Percentiles rank a stretch among this genome's conserved stretches.
Evolutionary conservation across 768 basidiomycete species (phyloP).

Genomic region (Kwoniella heveanensis): DNA sequence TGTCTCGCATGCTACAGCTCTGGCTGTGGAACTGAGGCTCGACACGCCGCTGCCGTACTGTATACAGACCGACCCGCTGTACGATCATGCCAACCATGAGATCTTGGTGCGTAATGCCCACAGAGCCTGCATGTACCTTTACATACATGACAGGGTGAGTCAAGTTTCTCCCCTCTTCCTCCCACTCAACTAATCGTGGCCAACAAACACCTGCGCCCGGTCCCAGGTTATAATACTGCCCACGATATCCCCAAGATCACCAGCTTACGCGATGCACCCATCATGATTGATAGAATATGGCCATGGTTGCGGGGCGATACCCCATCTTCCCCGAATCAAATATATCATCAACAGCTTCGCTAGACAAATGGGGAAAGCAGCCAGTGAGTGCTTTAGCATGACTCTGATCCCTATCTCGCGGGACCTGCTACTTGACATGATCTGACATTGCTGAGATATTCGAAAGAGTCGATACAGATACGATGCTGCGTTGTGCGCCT

Average conservation of each 20-base stretch:
- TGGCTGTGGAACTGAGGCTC: conserved; percentile 18
- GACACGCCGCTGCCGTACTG: conserved; percentile 22
- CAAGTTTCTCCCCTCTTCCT: neutral
- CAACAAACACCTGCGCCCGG: too few relatives aligned
- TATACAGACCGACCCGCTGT: conserved; percentile 18
- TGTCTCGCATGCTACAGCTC: conserved; percentile 23
- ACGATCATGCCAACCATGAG: conserved; percentile 7
- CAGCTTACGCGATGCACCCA: too few relatives aligned
- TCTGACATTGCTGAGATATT: too few relatives aligned
- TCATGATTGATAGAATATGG: too few relatives aligned
- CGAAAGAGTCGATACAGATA: neutral
- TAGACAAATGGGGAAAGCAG: conserved; percentile 19
- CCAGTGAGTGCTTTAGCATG: too few relatives aligned
- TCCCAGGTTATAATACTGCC: too few relatives aligned
- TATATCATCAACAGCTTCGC: conserved; percentile 7
- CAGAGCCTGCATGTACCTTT: conserved; percentile 14
- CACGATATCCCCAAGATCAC: too few relatives aligned
- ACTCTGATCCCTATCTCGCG: too few relatives aligned
- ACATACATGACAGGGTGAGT: conserved; percentile 26
- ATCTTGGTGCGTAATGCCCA: conserved; percentile 25
- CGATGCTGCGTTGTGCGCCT: conserved; percentile 12
- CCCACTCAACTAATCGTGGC: too few relatives aligned
- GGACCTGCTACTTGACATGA: neutral
- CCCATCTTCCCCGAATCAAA: conserved; percentile 22
- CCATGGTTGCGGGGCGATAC: conserved; percentile 27